Evolutionary conservation across 2,329 filamentous ascomycete species (phyloP).

Genomic region (Pseudogymnoascus sp.): DNA sequence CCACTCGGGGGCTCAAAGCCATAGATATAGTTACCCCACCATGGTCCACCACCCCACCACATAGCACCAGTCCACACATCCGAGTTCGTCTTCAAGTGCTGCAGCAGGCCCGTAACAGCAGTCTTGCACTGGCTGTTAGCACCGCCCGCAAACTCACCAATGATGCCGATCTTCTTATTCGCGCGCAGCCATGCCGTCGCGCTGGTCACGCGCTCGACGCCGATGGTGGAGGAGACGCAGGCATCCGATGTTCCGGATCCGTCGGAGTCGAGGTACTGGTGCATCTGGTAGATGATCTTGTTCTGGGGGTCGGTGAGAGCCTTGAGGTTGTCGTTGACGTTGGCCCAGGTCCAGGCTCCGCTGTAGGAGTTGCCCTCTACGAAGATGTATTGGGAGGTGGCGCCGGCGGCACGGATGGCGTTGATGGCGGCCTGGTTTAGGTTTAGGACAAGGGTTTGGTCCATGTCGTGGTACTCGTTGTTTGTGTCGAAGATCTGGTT

Average conservation of each 20-base stretch:
- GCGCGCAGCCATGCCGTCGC: slow-evolving; percentile 49
- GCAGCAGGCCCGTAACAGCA: slow-evolving; percentile 45
- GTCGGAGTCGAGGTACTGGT: slow-evolving; percentile 55
- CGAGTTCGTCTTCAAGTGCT: slow-evolving; percentile 41
- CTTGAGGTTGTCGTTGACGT: slow-evolving; percentile 37
- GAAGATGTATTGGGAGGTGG: slow-evolving; percentile 50
- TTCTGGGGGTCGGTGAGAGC: slow-evolving; percentile 46
- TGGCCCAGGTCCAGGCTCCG: slow-evolving; percentile 47
- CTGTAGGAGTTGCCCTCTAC: slow-evolving; percentile 48
- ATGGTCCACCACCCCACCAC: slow-evolving; percentile 53
- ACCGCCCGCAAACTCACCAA: slow-evolving; percentile 51
- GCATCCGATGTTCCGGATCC: slow-evolving; percentile 44
- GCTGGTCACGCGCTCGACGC: slow-evolving; percentile 42
- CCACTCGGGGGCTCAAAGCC: slow-evolving; percentile 42
- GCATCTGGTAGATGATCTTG: slow-evolving; percentile 56
- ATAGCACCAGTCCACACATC: slow-evolving; percentile 47
- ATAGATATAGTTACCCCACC: slow-evolving; percentile 41
- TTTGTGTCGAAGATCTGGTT: slow-evolving; percentile 36
- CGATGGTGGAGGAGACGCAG: slow-evolving; percentile 49
- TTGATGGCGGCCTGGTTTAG: slow-evolving; percentile 43
- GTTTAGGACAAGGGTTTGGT: slow-evolving; percentile 33
- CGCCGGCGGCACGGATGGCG: slow-evolving; percentile 39
- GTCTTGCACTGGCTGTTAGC: slow-evolving; percentile 43
- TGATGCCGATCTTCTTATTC: slow-evolving; percentile 46
- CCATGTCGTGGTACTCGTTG: slow-evolving; percentile 42